phyloP scores from a whole-genome alignment of 352 stramenopile genomes.

The Globisporangium radiosum region DNA sequence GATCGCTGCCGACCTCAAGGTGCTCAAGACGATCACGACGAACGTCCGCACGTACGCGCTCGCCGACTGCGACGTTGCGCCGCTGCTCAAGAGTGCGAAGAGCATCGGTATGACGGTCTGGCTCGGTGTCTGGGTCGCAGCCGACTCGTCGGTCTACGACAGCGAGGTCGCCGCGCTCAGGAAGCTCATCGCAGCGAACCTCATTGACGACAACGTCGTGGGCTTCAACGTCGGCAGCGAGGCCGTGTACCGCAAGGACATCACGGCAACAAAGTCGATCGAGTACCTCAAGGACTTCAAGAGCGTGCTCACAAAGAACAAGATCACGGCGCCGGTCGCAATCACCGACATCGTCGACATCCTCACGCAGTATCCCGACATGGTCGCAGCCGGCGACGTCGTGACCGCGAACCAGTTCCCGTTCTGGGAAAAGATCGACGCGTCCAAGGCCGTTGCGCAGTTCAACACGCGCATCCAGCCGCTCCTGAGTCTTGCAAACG shows the following conservation, averaged over 20 bases:
- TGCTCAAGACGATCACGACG: constrained; percentile 52
- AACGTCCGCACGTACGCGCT: constrained; percentile 82
- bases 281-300: constrained; percentile 73
- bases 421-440: constrained; percentile 71
- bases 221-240: constrained; percentile 83
- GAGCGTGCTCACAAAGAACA: constrained; percentile 49
- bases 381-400: constrained; percentile 67
- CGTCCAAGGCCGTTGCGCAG: constrained; percentile 47
- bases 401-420: constrained; percentile 84
- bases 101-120: constrained; percentile 61
- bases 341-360: constrained; percentile 82
- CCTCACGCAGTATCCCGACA: constrained; percentile 69
- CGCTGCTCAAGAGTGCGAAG: constrained; percentile 67
- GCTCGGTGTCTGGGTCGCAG: constrained; percentile 79
- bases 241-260: constrained; percentile 72
- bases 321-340: constrained; percentile 50
- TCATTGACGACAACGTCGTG: constrained; percentile 78
- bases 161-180: constrained; percentile 62
- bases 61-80: constrained; percentile 64
- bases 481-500: constrained; percentile 49
- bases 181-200: constrained; percentile 39
- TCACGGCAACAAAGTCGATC: constrained; percentile 61
- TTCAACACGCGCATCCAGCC: constrained; percentile 72
- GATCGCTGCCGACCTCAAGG: constrained; percentile 67
- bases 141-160: constrained; percentile 52